phyloP scores from a whole-genome alignment of 176 grass and related monocot genomes.

The Tuctoria greenei region DNA sequence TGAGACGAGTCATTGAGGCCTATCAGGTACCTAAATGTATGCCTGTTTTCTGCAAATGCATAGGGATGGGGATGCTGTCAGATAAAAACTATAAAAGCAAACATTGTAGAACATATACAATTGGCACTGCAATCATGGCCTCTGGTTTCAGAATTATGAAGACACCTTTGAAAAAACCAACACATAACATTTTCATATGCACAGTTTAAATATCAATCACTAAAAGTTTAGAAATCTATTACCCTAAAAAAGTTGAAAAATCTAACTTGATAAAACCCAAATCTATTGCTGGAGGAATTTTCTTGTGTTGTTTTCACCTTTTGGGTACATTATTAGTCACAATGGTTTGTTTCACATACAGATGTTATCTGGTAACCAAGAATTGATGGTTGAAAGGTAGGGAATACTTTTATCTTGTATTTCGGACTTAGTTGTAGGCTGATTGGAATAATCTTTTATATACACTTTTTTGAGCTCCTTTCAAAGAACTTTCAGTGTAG shows the following conservation, averaged over 20 bases:
- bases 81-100: neutral
- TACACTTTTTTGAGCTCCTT: constrained; percentile 19
- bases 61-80: neutral
- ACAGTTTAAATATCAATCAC: neutral
- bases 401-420: constrained; percentile 28
- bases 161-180: neutral
- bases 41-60: neutral
- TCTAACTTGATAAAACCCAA: neutral
- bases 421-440: neutral
- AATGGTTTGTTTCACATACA: constrained; percentile 38
- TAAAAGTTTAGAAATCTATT: neutral
- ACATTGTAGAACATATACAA: constrained; percentile 9
- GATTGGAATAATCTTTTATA: neutral
- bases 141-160: constrained; percentile 2
- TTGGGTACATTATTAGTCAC: constrained; percentile 31
- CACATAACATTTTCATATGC: neutral
- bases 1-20: constrained; percentile 50
- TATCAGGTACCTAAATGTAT: constrained; percentile 45
- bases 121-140: neutral
- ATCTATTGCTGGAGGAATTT: neutral
- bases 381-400: constrained; percentile 54
- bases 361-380: constrained; percentile 50
- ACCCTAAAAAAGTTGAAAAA: neutral
- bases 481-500: constrained; percentile 4
- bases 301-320: neutral